Percentiles rank a stretch among this genome's conserved stretches.
phyloP scores from a whole-genome alignment of 257 asterid genomes.

The Rauvolfia tetraphylla region DNA sequence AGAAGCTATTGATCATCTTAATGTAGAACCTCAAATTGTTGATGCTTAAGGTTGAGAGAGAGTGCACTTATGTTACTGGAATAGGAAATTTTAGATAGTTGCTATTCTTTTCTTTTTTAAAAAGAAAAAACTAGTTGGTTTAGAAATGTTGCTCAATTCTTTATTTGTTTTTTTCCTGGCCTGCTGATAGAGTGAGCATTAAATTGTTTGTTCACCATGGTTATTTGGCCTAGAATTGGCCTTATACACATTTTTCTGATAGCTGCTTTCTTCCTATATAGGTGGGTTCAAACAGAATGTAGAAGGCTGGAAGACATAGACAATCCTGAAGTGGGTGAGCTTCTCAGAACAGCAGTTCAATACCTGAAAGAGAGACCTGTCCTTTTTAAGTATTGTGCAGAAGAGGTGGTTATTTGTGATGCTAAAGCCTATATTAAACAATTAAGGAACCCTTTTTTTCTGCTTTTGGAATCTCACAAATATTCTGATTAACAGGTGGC shows the following conservation, averaged over 20 bases:
- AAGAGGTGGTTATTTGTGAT: constrained; percentile 60
- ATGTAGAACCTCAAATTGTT: neutral
- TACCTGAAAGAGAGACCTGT: constrained; percentile 96
- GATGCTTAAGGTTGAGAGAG: neutral
- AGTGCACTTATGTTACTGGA: neutral
- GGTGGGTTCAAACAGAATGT: constrained; percentile 99
- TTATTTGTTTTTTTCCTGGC: neutral
- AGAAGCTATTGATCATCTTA: neutral
- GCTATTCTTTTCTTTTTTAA: neutral
- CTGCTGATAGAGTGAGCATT: neutral
- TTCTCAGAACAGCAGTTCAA: constrained; percentile 82
- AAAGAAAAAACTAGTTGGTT: too few relatives aligned
- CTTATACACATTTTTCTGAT: constrained; percentile 1
- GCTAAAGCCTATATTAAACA: constrained; percentile 13
- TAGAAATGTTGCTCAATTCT: neutral
- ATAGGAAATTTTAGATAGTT: neutral
- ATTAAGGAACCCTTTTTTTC: neutral
- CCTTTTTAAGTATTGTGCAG: constrained; percentile 94
- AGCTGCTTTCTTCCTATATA: constrained; percentile 21
- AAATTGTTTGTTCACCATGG: neutral
- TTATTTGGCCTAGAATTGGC: neutral
- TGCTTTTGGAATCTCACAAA: constrained; percentile 10
- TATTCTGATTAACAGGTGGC: constrained; percentile 60
- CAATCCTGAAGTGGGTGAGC: constrained; percentile 95
- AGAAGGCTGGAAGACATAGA: constrained; percentile 87